Conservation (phyloP, 768 basidiomycete genomes). For the Collybia mongolica region DNA sequence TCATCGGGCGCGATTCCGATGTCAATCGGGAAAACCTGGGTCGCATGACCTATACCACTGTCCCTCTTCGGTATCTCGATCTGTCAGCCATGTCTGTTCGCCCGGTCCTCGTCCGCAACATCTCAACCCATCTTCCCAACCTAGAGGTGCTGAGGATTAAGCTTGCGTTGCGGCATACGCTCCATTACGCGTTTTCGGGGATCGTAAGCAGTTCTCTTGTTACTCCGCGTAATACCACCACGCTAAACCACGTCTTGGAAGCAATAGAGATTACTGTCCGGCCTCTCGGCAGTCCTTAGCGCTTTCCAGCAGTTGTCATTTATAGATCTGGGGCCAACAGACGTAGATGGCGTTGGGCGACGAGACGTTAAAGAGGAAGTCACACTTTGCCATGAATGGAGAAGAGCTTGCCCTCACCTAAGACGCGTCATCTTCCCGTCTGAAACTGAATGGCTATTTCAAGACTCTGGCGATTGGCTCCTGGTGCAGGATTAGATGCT, state of each 20-base stretch:
- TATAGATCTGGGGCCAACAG: slow-evolving; percentile 63
- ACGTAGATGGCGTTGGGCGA: slow-evolving; percentile 42
- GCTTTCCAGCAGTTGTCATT: slow-evolving; percentile 46
- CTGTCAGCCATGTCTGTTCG: slow-evolving; percentile 60
- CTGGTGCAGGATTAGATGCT: slow-evolving; percentile 11
- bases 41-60: slow-evolving; percentile 44
- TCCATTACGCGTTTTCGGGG: slow-evolving; percentile 62
- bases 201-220: slow-evolving; percentile 52
- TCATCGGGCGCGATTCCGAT: slow-evolving; percentile 55
- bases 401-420: slow-evolving; percentile 50
- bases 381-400: slow-evolving; percentile 53
- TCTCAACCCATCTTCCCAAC: slow-evolving; percentile 49
- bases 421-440: slow-evolving; percentile 56
- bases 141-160: slow-evolving; percentile 52
- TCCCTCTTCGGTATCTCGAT: slow-evolving; percentile 54
- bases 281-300: slow-evolving; percentile 55
- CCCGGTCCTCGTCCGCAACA: slow-evolving; percentile 52
- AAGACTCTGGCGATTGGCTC: slow-evolving; percentile 31
- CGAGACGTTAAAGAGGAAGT: slow-evolving; percentile 47
- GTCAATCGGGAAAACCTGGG: slow-evolving; percentile 52
- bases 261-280: slow-evolving; percentile 53
- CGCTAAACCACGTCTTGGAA: slow-evolving; percentile 9
- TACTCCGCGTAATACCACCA: slow-evolving; percentile 1
- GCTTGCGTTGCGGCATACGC: slow-evolving; percentile 62
- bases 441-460: slow-evolving; percentile 47